Percentiles rank a stretch among this genome's conserved stretches.
Conservation (phyloP, 345 rosid genomes). For the Eucalyptus pumila region DNA sequence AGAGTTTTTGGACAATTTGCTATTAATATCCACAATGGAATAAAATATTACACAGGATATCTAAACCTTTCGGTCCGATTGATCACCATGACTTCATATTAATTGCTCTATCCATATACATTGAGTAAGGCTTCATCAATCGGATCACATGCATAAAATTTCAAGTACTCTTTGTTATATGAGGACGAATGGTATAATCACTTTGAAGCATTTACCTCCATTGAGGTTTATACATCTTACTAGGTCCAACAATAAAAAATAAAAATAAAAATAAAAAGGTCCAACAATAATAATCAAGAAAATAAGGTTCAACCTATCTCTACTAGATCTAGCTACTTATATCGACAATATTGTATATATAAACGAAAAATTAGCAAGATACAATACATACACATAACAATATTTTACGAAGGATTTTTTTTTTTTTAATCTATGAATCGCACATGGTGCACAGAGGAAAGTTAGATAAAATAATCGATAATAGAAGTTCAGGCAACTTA, state of each 20-base stretch:
- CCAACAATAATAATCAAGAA: not conserved
- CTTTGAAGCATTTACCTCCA: not conserved
- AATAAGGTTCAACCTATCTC: not conserved
- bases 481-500: not conserved
- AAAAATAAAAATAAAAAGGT: not conserved
- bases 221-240: not conserved
- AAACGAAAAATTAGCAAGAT: not conserved
- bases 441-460: not conserved
- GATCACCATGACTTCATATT: not conserved
- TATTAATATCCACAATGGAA: not conserved
- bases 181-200: not conserved
- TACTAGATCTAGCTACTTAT: not conserved
- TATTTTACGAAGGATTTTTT: not conserved
- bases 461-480: not conserved
- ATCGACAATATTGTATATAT: not conserved
- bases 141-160: not conserved
- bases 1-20: no score
- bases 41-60: not conserved
- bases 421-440: not conserved
- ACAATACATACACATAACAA: not conserved
- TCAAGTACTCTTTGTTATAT: not conserved
- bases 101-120: not conserved
- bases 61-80: not conserved
- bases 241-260: not conserved
- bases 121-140: not conserved